Evolutionary conservation across 495 filamentous ascomycete species (phyloP), one percentile per base, ranked within the genome.

Genomic region (Xylaria sp.): DNA sequence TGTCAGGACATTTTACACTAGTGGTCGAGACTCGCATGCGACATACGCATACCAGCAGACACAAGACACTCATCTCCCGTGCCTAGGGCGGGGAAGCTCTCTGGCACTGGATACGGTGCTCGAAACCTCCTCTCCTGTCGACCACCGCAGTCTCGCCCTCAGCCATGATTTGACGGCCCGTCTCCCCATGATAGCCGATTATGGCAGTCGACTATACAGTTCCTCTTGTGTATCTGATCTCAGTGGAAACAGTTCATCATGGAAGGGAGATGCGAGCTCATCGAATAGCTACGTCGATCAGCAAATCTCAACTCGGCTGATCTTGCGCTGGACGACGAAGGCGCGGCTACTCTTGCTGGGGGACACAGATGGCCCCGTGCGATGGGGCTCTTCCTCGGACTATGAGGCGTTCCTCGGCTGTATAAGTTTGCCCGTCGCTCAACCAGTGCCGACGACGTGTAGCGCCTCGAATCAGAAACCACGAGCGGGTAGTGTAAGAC

Each of bases 391-490:
- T 57, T 65, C 26, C 40, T n/a, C 44, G 29, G 52, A 21, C 29
- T 66, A 50, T 9, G 17, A 7, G 17, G 31, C 40, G 46, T 35
- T 5, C 17, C 40, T 37, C 61, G 61, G 61, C 50, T 37, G 29
- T 55, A 1, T 5, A 37, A 50, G 24, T 63, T 71, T 29, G 52
- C 50, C 17, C 17, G 52, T 19, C 40, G 33, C 48, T 58, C 40
- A 50, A 53, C 61, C 29, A 40, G 50, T 19, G 5, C 52, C 50
- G 46, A 14, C 44, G 19, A 17, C 59, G 21, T 70, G 21, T 61
- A 37, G 37, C 31, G 44, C 61, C 50, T 66, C 61, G 61, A 66
- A 66, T 57, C 44, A 41, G 52, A 66, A 61, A 41, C 17, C n/a
- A 43, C 14, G 19, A 33, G 15, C 40, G 52, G 15, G 52, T 41